phyloP scores from a whole-genome alignment of 2,329 filamentous ascomycete species.

The Claviceps paspali region DNA sequence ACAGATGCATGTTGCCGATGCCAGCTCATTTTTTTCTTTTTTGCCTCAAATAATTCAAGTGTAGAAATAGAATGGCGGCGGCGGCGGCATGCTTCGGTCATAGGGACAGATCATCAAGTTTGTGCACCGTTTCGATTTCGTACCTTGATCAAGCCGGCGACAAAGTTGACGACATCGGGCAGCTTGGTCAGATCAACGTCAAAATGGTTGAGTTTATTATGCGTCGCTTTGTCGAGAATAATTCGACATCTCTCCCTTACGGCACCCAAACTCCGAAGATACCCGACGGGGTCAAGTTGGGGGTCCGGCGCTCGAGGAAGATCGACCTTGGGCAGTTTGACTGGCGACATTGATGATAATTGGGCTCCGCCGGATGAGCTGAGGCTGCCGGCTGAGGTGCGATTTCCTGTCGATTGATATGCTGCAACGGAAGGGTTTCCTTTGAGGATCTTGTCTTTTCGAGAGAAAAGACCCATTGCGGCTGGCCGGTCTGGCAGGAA shows the following conservation, averaged over 20 bases:
- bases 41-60: too few relatives aligned
- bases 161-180: constrained; percentile 66
- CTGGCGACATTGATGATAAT: constrained; percentile 33
- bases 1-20: too few relatives aligned
- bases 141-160: constrained; percentile 92
- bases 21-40: too few relatives aligned
- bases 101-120: neutral
- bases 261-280: constrained; percentile 77
- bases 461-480: constrained; percentile 40
- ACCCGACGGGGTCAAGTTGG: constrained; percentile 72
- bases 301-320: constrained; percentile 80
- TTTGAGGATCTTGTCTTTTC: constrained; percentile 35
- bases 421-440: constrained; percentile 25
- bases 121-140: constrained; percentile 12
- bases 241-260: constrained; percentile 67
- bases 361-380: too few relatives aligned
- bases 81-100: too few relatives aligned
- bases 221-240: constrained; percentile 61
- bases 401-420: constrained; percentile 35
- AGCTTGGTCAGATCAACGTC: constrained; percentile 80
- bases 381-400: constrained; percentile 34
- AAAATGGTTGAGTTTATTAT: constrained; percentile 70
- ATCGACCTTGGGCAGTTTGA: constrained; percentile 55
- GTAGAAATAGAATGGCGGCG: too few relatives aligned
- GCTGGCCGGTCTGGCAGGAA: constrained; percentile 5